These are phyloP conservation scores for Hypoxylon sp. DNA, from an alignment of 2,329 filamentous ascomycete species.

Conservation along the genomic window DNA sequence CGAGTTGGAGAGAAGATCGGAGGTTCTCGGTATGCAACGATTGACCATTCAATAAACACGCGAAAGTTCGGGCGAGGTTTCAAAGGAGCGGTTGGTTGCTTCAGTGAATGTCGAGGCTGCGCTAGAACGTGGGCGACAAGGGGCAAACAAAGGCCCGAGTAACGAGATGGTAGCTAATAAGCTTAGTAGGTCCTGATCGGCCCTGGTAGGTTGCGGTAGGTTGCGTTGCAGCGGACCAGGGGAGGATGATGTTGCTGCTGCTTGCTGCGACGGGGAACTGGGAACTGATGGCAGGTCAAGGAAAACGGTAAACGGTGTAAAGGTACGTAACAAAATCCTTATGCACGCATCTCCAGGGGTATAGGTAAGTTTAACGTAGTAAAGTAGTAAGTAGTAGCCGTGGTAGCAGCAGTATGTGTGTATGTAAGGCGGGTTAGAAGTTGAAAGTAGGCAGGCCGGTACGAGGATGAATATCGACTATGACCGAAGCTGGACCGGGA, in stretches of 20 bases:
- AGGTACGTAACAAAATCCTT: conserved; percentile 38
- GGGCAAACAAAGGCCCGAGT: conserved; percentile 53
- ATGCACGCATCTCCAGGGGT: conserved; percentile 45
- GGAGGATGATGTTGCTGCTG: conserved; percentile 1
- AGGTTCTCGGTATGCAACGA: conserved; percentile 26
- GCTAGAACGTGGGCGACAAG: conserved; percentile 48
- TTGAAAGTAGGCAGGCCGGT: conserved; percentile 5
- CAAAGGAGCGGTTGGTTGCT: conserved; percentile 26
- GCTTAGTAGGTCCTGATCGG: conserved; percentile 37
- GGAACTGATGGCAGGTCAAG: conserved; percentile 13
- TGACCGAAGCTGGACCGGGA: conserved; percentile 44
- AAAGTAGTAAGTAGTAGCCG: conserved; percentile 1
- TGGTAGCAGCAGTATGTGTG: neutral
- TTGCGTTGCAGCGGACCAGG: conserved; percentile 44
- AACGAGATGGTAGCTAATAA: conserved; percentile 47
- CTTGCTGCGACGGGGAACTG: conserved; percentile 34
- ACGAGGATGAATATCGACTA: conserved; percentile 18
- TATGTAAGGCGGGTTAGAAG: conserved; percentile 6
- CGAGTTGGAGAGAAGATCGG: conserved; percentile 7
- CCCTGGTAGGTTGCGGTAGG: conserved; percentile 30
- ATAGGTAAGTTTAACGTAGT: conserved; percentile 6
- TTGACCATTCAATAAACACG: conserved; percentile 29
- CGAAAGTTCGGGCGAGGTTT: conserved; percentile 18
- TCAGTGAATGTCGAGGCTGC: conserved; percentile 31
- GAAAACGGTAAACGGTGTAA: conserved; percentile 16